phyloP scores from a whole-genome alignment of 257 asterid species.

The Petrea volubilis region DNA sequence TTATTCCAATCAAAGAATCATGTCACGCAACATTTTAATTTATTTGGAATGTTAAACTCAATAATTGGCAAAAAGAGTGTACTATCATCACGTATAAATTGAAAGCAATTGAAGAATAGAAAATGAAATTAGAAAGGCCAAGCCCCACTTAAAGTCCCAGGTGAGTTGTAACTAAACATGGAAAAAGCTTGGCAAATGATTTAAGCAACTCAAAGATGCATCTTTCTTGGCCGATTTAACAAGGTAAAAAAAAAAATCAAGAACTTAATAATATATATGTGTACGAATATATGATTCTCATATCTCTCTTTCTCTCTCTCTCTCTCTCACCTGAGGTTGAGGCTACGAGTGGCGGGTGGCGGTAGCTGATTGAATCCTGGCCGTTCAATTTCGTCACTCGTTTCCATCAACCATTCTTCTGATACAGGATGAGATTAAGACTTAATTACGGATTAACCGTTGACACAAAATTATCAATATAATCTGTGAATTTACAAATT shows the following conservation, averaged over 20 bases:
- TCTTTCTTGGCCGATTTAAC: slow-evolving; percentile 8
- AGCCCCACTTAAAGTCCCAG: slow-evolving; percentile 19
- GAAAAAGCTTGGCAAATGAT: slow-evolving; percentile 31
- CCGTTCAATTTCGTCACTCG: slow-evolving; percentile 41
- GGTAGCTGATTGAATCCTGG: slow-evolving; percentile 36
- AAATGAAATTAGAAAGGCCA: slow-evolving; percentile 7
- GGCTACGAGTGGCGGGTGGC: slow-evolving; percentile 16
- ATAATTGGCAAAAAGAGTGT: neutral
- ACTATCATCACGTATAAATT: neutral
- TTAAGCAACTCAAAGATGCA: slow-evolving; percentile 24
- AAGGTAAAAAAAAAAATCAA: neutral
- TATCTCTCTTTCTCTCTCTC: too few species aligned
- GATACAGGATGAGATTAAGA: slow-evolving; percentile 19
- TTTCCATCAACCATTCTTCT: slow-evolving; percentile 68
- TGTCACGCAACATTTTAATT: neutral
- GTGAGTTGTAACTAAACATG: slow-evolving; percentile 44
- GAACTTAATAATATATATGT: neutral
- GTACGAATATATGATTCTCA: too few species aligned
- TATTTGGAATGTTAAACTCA: too few species aligned
- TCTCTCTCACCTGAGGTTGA: slow-evolving; percentile 57
- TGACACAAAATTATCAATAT: neutral
- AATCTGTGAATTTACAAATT: neutral
- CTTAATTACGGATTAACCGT: neutral
- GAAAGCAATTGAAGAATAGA: neutral
- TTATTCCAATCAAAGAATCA: neutral